Conservation (phyloP, 1,284 basidiomycete species). For the Butyriboletus appendiculatus region DNA sequence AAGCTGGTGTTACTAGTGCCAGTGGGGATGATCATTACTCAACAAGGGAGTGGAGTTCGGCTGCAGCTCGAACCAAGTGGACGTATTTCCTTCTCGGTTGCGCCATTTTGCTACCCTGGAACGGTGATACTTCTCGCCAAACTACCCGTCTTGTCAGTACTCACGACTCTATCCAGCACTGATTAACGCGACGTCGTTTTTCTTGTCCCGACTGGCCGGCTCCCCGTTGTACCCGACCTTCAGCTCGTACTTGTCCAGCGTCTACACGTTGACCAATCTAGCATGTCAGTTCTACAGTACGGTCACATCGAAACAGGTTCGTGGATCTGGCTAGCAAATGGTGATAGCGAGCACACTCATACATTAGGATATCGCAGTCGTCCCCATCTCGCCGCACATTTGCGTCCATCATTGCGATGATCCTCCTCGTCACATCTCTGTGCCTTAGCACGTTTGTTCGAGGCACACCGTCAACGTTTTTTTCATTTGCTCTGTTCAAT, state of each 20-base stretch:
- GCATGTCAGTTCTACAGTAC: constrained; percentile 73
- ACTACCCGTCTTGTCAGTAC: neutral
- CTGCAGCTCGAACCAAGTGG: constrained; percentile 49
- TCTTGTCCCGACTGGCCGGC: constrained; percentile 60
- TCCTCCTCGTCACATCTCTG: constrained; percentile 54
- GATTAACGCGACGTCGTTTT: constrained; percentile 78
- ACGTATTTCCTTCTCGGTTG: constrained; percentile 72
- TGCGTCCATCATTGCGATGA: constrained; percentile 42
- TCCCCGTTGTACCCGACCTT: constrained; percentile 61
- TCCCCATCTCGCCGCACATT: constrained; percentile 54
- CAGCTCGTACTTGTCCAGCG: constrained; percentile 66
- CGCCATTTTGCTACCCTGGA: constrained; percentile 77
- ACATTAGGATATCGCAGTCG: constrained; percentile 30
- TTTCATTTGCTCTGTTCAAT: constrained; percentile 62
- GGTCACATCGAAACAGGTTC: constrained; percentile 61
- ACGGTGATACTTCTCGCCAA: constrained; percentile 49
- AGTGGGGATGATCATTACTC: neutral
- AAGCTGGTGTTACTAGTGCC: neutral
- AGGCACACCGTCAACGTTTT: constrained; percentile 56
- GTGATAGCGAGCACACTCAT: constrained; percentile 26
- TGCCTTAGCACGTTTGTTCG: constrained; percentile 61
- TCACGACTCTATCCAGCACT: constrained; percentile 46
- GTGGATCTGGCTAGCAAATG: constrained; percentile 26
- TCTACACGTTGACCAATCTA: constrained; percentile 66
- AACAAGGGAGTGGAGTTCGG: constrained; percentile 1